Percentiles rank a stretch among this genome's conserved stretches.
Conservation (phyloP, 305 asterid species). For the Solanum hybrid region DNA sequence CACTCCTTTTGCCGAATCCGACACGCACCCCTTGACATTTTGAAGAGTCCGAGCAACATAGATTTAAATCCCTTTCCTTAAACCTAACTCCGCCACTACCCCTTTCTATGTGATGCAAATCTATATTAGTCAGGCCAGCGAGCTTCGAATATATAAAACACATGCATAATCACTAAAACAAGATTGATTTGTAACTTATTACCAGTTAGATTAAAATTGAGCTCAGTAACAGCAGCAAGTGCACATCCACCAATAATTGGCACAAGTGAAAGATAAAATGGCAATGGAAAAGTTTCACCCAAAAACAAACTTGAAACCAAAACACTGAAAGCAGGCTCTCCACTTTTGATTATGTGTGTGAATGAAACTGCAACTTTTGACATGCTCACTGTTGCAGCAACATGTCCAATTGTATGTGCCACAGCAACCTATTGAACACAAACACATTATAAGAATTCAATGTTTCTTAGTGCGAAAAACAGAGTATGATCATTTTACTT, state of each 20-base stretch:
- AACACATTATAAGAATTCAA: neutral
- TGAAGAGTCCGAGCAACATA: no score
- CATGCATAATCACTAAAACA: neutral
- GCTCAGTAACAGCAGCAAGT: neutral
- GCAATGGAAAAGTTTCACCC: conserved; percentile 51
- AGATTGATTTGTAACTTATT: neutral
- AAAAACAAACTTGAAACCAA: conserved; percentile 30
- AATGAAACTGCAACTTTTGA: neutral
- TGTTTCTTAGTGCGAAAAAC: neutral
- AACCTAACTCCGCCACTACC: neutral
- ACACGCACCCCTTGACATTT: no score
- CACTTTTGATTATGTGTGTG: conserved; percentile 33
- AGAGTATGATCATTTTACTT: conserved; percentile 17
- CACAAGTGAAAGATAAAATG: conserved; percentile 61
- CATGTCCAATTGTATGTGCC: neutral
- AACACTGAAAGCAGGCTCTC: neutral
- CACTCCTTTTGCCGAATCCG: no score
- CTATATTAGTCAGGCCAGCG: neutral
- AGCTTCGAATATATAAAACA: neutral
- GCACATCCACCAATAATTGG: neutral
- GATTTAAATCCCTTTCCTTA: neutral
- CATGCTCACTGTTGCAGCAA: neutral
- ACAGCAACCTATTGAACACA: neutral
- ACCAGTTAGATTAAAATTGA: neutral
- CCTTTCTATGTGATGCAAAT: neutral